phyloP scores from a whole-genome alignment of 2,329 filamentous ascomycete genomes.

The Fonsecaea monophora region DNA sequence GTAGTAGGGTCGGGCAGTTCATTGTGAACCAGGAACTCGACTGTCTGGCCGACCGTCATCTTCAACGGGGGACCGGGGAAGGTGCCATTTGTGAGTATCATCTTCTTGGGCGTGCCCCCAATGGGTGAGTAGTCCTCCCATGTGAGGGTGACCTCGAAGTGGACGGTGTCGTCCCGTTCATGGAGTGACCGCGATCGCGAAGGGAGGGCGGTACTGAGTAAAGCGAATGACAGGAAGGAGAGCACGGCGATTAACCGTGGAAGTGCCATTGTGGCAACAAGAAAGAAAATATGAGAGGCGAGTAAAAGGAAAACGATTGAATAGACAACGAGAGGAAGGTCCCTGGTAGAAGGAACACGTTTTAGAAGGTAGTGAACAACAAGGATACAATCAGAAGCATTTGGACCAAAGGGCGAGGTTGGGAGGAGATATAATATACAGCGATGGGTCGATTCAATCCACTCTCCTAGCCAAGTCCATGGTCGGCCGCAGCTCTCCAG shows the following conservation, averaged over 20 bases:
- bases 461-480: slow-evolving; percentile 15
- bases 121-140: slow-evolving; percentile 47
- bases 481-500: slow-evolving; percentile 27
- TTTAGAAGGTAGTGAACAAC: slow-evolving; percentile 19
- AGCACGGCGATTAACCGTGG: slow-evolving; percentile 30
- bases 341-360: slow-evolving; percentile 15
- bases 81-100: slow-evolving; percentile 75
- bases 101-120: slow-evolving; percentile 55
- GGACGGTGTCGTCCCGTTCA: slow-evolving; percentile 30
- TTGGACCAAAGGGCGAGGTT: slow-evolving; percentile 26
- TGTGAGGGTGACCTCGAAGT: slow-evolving; percentile 46
- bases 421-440: slow-evolving; percentile 25
- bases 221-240: slow-evolving; percentile 36
- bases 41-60: slow-evolving; percentile 73
- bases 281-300: slow-evolving; percentile 4
- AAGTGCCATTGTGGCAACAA: slow-evolving; percentile 32
- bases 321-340: slow-evolving; percentile 26
- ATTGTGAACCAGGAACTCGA: slow-evolving; percentile 74
- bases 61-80: slow-evolving; percentile 78
- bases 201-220: slow-evolving; percentile 31
- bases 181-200: slow-evolving; percentile 25
- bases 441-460: slow-evolving; percentile 16
- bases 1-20: slow-evolving; percentile 68
- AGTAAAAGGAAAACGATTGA: slow-evolving; percentile 11
- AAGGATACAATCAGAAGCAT: slow-evolving; percentile 18